Conservation (phyloP, 768 basidiomycete species). For the Tremella fuciformis region DNA sequence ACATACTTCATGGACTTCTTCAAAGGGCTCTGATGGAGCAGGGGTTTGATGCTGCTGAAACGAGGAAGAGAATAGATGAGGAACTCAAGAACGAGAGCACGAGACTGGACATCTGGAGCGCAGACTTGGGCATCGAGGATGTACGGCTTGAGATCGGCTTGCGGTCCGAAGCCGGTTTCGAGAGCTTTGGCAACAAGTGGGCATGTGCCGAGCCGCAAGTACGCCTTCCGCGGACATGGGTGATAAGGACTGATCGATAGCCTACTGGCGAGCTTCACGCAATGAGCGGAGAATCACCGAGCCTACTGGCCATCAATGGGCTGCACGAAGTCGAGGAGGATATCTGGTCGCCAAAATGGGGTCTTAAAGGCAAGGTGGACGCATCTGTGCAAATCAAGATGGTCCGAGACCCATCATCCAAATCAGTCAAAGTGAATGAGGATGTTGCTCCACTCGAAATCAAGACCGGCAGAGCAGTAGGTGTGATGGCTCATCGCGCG, state of each 20-base stretch:
- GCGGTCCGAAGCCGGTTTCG: conserved; percentile 48
- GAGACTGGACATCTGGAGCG: conserved; percentile 49
- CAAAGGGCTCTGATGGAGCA: conserved; percentile 65
- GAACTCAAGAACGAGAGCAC: conserved; percentile 42
- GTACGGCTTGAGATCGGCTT: conserved; percentile 48
- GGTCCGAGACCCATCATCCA: conserved; percentile 56
- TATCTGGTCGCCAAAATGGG: conserved; percentile 93
- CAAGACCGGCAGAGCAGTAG: conserved; percentile 81
- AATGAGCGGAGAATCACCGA: conserved; percentile 57
- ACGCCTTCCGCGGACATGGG: conserved; percentile 52
- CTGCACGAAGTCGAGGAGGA: conserved; percentile 92
- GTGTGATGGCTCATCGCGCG: conserved; percentile 86
- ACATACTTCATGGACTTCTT: conserved; percentile 86
- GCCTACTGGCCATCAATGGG: conserved; percentile 68
- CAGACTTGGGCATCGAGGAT: conserved; percentile 48
- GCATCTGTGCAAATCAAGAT: conserved; percentile 70
- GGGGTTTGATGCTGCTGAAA: conserved; percentile 36
- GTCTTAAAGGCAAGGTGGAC: conserved; percentile 93
- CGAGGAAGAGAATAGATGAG: conserved; percentile 32
- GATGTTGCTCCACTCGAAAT: conserved; percentile 73
- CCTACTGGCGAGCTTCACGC: conserved; percentile 66
- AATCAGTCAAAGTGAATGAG: conserved; percentile 31
- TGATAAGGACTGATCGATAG: conserved; percentile 52
- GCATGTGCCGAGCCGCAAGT: conserved; percentile 62
- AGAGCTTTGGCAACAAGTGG: conserved; percentile 55